Evolutionary conservation across 495 filamentous ascomycete genomes (phyloP).

Genomic region (Amorphotheca resinae): DNA sequence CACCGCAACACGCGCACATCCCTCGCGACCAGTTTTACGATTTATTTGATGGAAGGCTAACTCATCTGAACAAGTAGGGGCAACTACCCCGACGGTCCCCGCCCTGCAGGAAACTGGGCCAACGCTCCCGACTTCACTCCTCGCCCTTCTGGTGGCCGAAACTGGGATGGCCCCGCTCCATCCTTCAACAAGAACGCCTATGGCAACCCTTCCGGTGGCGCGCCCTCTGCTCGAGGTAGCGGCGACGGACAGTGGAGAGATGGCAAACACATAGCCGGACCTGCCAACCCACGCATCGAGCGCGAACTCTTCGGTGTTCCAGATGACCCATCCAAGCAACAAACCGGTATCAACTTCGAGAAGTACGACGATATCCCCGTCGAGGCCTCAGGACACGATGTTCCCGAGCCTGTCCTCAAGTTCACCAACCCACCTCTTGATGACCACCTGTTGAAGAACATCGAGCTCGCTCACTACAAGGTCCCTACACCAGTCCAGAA

Average conservation of each 20-base stretch:
- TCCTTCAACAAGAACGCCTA: constrained; percentile 57
- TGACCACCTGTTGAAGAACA: constrained; percentile 81
- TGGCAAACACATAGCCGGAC: constrained; percentile 89
- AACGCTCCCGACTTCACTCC: constrained; percentile 62
- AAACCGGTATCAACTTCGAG: constrained; percentile 97
- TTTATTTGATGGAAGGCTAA: background rate
- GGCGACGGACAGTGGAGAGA: constrained; percentile 95
- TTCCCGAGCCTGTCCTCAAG: constrained; percentile 77
- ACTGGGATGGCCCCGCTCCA: constrained; percentile 16
- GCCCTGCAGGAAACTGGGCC: constrained; percentile 46
- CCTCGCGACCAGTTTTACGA: too few relatives aligned
- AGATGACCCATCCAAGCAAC: constrained; percentile 89
- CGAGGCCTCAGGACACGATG: constrained; percentile 86
- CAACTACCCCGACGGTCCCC: constrained; percentile 36
- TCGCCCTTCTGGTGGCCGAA: constrained; percentile 17
- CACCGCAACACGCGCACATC: background rate
- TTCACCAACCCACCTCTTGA: constrained; percentile 95
- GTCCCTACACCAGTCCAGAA: constrained; percentile 94
- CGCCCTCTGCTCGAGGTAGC: constrained; percentile 50
- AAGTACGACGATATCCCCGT: constrained; percentile 99
- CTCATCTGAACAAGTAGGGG: constrained; percentile 12
- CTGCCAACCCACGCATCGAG: constrained; percentile 76
- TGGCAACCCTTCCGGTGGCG: constrained; percentile 36
- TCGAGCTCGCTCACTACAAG: constrained; percentile 84
- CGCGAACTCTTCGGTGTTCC: constrained; percentile 90